Percentiles rank a stretch among this genome's conserved stretches.
phyloP scores from a whole-genome alignment of 306 rosid genomes.

The Castanea crenata region DNA sequence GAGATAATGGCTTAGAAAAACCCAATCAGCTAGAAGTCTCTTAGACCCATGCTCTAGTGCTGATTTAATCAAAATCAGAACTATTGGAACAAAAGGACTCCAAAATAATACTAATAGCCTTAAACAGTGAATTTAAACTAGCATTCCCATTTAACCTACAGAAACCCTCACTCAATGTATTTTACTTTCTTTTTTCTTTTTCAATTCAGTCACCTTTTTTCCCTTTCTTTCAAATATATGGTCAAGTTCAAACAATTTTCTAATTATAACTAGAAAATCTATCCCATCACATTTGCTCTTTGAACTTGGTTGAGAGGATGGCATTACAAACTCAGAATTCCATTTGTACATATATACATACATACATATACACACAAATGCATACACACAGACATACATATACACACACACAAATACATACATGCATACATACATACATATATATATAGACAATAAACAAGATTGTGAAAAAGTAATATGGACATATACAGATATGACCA shows the following conservation, averaged over 20 bases:
- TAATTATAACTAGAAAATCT: too few relatives aligned
- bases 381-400: too few relatives aligned
- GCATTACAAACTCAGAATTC: neutral
- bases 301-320: neutral
- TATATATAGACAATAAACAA: neutral
- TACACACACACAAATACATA: too few relatives aligned
- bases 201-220: neutral
- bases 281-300: neutral
- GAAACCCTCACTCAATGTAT: neutral
- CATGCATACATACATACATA: neutral
- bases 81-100: neutral
- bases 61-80: neutral
- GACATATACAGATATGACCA: neutral
- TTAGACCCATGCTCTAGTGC: too few relatives aligned
- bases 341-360: too few relatives aligned
- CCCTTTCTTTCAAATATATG: neutral
- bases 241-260: neutral
- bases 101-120: neutral
- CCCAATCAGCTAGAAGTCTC: too few relatives aligned
- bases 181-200: neutral
- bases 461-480: neutral
- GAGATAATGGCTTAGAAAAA: neutral
- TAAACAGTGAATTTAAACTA: neutral
- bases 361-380: too few relatives aligned
- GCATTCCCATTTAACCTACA: neutral